phyloP scores from a whole-genome alignment of 441 rosid species.

The Croton setiger region DNA sequence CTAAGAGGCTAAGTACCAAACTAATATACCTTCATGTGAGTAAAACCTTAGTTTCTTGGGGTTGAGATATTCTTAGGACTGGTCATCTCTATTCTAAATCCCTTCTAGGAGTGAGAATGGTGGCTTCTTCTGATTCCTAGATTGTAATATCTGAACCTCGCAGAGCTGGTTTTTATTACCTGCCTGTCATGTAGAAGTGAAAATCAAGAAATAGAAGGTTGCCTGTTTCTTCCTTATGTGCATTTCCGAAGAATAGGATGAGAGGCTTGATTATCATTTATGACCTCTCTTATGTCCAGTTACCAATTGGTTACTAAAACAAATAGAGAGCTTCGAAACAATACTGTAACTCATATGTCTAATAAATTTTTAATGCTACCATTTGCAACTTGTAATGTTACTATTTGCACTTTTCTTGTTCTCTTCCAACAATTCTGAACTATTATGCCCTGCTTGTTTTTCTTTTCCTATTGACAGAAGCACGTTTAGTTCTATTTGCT shows the following conservation, averaged over 20 bases:
- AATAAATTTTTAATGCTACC: neutral
- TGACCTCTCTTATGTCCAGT: neutral
- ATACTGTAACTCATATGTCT: neutral
- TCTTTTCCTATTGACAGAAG: neutral
- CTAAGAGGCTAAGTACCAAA: neutral
- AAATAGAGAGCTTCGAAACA: neutral
- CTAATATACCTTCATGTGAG: neutral
- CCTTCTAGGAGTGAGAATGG: neutral
- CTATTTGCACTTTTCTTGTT: neutral
- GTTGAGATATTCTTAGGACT: neutral
- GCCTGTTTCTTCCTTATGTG: neutral
- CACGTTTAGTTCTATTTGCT: neutral
- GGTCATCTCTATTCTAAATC: neutral
- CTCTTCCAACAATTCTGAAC: neutral
- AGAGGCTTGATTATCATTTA: neutral
- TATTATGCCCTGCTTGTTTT: neutral
- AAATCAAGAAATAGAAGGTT: neutral
- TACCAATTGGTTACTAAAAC: neutral
- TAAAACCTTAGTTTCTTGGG: neutral
- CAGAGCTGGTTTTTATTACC: neutral
- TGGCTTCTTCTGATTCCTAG: neutral
- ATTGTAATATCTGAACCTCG: neutral
- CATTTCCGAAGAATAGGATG: neutral
- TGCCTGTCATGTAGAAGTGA: neutral
- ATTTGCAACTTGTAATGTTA: neutral